Percentiles rank a stretch among this genome's conserved stretches.
phyloP scores from a whole-genome alignment of 257 asterid species.

The Rhazya stricta region DNA sequence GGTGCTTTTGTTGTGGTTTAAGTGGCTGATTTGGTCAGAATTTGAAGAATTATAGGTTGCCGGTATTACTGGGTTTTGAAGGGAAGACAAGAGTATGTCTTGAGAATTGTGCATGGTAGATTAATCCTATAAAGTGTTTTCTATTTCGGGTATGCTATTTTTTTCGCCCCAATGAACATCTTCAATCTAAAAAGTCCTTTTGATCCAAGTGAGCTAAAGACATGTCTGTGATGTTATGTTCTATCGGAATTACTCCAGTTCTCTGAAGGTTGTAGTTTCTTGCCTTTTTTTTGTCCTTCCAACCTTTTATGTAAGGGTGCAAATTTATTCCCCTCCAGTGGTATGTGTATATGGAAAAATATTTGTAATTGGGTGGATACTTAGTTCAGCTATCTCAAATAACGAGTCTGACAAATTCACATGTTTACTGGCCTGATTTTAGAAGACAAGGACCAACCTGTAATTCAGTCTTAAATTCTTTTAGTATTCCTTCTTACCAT shows the following conservation, averaged over 20 bases:
- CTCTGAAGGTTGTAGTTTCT: not conserved
- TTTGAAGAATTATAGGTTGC: not conserved
- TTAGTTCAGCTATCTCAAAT: not conserved
- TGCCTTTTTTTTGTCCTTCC: not conserved
- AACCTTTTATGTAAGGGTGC: not conserved
- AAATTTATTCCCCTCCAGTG: not conserved
- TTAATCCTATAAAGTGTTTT: too few relatives aligned
- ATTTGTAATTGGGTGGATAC: not conserved
- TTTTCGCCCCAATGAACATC: not conserved
- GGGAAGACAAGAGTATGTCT: not conserved
- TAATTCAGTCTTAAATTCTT: too few relatives aligned
- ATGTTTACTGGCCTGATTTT: not conserved
- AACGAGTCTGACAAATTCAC: not conserved
- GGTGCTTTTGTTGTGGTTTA: not conserved
- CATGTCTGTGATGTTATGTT: not conserved
- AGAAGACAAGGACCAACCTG: not conserved
- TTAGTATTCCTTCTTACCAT: conserved; percentile 9
- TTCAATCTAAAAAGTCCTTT: not conserved
- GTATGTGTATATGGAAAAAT: not conserved
- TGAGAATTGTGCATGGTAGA: not conserved
- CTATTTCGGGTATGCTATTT: not conserved
- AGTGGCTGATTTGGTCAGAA: not conserved
- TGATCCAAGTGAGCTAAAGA: not conserved
- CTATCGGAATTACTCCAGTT: not conserved
- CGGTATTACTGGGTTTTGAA: not conserved